Conservation (phyloP, 352 stramenopile genomes). For the Paralagenidium karlingii region DNA sequence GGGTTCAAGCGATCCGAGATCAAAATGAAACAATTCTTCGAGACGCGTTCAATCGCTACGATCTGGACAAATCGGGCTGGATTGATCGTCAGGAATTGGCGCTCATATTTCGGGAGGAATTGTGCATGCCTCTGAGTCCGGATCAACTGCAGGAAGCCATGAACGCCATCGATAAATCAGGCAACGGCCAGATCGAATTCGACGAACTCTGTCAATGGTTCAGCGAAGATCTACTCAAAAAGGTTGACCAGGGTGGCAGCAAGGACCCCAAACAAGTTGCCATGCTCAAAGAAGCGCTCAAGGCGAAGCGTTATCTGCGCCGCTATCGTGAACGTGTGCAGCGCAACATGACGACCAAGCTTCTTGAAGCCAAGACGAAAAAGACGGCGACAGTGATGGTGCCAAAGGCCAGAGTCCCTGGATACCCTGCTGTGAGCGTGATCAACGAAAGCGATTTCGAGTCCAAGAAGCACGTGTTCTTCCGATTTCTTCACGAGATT, state of each 20-base stretch:
- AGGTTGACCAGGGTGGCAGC: constrained; percentile 1
- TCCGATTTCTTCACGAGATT: constrained; percentile 32
- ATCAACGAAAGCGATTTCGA: constrained; percentile 19
- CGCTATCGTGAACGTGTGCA: constrained; percentile 18
- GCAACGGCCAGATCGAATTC: constrained; percentile 25
- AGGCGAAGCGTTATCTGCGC: constrained; percentile 22
- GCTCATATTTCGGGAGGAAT: constrained; percentile 29
- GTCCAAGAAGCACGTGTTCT: constrained; percentile 26
- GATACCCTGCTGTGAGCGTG: constrained; percentile 16
- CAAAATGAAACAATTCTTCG: constrained; percentile 27
- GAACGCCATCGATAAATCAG: constrained; percentile 22
- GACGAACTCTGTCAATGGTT: constrained; percentile 31
- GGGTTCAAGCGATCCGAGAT: constrained; percentile 14
- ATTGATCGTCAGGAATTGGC: constrained; percentile 22
- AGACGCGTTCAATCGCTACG: constrained; percentile 28
- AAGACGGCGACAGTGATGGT: neutral
- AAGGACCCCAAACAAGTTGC: constrained; percentile 3
- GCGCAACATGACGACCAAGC: neutral
- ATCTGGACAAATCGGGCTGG: constrained; percentile 19
- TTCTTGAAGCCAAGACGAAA: constrained; percentile 1
- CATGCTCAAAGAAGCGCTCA: constrained; percentile 22
- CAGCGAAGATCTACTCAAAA: constrained; percentile 14
- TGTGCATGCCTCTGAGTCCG: constrained; percentile 23
- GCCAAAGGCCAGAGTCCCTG: constrained; percentile 10
- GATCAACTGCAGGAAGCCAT: constrained; percentile 18